Conservation (phyloP, 352 stramenopile species). For the Thalassiosira exigua region DNA sequence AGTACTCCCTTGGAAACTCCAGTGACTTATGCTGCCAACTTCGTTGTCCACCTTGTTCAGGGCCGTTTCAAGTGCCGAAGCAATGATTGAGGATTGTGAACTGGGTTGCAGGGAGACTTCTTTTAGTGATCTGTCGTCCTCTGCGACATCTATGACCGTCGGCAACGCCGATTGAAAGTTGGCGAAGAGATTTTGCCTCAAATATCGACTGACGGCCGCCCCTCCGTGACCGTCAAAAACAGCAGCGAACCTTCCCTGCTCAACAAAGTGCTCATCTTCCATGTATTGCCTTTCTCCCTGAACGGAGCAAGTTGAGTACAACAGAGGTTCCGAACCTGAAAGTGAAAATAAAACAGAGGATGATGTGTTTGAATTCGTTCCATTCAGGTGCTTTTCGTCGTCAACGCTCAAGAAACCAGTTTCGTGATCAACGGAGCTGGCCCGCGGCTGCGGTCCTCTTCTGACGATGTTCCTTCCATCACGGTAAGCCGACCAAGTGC, state of each 20-base stretch:
- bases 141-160: not conserved
- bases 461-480: no score
- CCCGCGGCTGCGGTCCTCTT: no score
- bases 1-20: conserved; percentile 78
- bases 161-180: conserved; percentile 58
- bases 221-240: conserved; percentile 84
- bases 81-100: conserved; percentile 11
- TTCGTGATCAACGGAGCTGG: not conserved
- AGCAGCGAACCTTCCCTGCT: conserved; percentile 64
- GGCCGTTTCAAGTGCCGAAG: conserved; percentile 54
- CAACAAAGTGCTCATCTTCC: conserved; percentile 80
- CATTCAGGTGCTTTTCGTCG: not conserved
- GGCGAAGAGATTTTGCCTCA: conserved; percentile 78
- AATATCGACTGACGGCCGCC: conserved; percentile 67
- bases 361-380: conserved; percentile 8
- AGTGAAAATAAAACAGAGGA: conserved; percentile 13
- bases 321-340: conserved; percentile 8
- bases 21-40: conserved; percentile 67
- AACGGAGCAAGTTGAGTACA: conserved; percentile 50
- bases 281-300: conserved; percentile 73
- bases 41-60: conserved; percentile 76
- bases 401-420: not conserved
- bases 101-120: not conserved
- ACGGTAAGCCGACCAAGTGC: no score
- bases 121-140: no score